Evolutionary conservation across 2,329 filamentous ascomycete genomes (phyloP).

Genomic region (Esteya vermicola): DNA sequence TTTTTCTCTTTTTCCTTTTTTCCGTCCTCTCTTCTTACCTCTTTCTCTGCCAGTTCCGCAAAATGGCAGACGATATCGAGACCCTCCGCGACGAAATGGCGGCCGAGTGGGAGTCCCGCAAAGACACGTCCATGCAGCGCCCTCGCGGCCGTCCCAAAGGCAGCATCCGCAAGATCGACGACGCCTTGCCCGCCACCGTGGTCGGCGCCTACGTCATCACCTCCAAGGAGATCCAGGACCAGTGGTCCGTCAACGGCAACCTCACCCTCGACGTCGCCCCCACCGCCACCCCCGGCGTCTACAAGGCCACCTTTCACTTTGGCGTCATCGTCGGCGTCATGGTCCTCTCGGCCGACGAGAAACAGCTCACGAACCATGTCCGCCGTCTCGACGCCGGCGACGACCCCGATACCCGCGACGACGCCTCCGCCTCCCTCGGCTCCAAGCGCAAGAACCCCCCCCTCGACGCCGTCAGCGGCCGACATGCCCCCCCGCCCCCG

Average conservation of each 20-base stretch:
- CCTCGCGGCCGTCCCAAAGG: constrained; percentile 12
- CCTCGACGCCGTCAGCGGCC: constrained; percentile 3
- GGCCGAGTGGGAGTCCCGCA: constrained; percentile 10
- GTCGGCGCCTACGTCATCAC: constrained; percentile 16
- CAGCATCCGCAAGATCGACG: constrained; percentile 10
- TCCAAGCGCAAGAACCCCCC: constrained; percentile 13
- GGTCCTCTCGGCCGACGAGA: constrained; percentile 14
- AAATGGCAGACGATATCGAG: constrained; percentile 10
- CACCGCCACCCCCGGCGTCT: constrained; percentile 14
- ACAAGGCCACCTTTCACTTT: constrained; percentile 17
- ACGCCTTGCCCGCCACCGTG: constrained; percentile 8
- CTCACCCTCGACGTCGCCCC: constrained; percentile 14
- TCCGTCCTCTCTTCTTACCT: neutral
- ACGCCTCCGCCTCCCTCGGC: constrained; percentile 2
- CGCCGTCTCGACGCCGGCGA: constrained; percentile 11
- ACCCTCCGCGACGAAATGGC: constrained; percentile 10
- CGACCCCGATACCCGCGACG: constrained; percentile 8
- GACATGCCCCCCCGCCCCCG: neutral
- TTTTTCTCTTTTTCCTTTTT: neutral
- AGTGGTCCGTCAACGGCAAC: constrained; percentile 14
- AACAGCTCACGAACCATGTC: constrained; percentile 13
- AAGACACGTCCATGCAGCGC: constrained; percentile 7
- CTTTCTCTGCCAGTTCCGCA: constrained; percentile 6
- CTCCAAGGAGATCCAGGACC: constrained; percentile 12
- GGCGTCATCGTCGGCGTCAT: constrained; percentile 17